Percentiles rank a stretch among this genome's conserved stretches.
These are phyloP conservation scores for Hypseocharis bilobata DNA, from an alignment of 441 rosid genomes.

Conservation along the genomic window DNA sequence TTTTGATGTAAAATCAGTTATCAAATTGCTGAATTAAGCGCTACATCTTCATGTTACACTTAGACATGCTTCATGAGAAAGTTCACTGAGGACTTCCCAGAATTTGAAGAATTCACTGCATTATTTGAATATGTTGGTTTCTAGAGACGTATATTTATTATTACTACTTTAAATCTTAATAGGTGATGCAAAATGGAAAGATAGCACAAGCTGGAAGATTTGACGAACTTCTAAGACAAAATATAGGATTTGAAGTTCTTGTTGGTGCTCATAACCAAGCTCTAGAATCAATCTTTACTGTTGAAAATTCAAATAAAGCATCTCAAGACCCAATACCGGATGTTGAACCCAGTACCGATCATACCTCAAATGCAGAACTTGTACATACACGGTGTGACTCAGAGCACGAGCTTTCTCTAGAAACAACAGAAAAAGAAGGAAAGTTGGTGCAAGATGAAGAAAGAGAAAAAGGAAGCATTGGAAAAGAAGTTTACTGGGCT, in stretches of 20 bases:
- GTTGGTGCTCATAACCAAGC: slow-evolving; percentile 92
- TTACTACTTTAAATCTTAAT: slow-evolving; percentile 18
- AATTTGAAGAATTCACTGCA: background rate
- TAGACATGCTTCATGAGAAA: background rate
- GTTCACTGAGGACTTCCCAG: background rate
- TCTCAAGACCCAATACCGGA: slow-evolving; percentile 32
- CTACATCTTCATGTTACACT: no score
- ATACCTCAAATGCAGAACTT: slow-evolving; percentile 32
- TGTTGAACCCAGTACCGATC: slow-evolving; percentile 30
- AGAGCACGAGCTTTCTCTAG: slow-evolving; percentile 44
- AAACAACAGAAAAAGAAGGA: slow-evolving; percentile 50
- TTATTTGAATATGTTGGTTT: background rate
- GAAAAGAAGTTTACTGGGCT: slow-evolving; percentile 79
- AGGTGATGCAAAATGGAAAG: slow-evolving; percentile 94
- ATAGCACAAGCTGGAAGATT: slow-evolving; percentile 81
- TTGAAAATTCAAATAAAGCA: slow-evolving; percentile 48
- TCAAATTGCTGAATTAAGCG: no score
- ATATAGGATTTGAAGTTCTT: slow-evolving; percentile 73
- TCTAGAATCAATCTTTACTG: slow-evolving; percentile 55
- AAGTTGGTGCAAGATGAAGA: slow-evolving; percentile 90
- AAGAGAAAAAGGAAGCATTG: slow-evolving; percentile 84
- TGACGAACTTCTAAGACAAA: slow-evolving; percentile 61
- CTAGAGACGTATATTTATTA: background rate
- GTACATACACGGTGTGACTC: slow-evolving; percentile 39
- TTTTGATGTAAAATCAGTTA: no score